phyloP scores from a whole-genome alignment of 179 eudicot species.

The Vitellaria paradoxa region DNA sequence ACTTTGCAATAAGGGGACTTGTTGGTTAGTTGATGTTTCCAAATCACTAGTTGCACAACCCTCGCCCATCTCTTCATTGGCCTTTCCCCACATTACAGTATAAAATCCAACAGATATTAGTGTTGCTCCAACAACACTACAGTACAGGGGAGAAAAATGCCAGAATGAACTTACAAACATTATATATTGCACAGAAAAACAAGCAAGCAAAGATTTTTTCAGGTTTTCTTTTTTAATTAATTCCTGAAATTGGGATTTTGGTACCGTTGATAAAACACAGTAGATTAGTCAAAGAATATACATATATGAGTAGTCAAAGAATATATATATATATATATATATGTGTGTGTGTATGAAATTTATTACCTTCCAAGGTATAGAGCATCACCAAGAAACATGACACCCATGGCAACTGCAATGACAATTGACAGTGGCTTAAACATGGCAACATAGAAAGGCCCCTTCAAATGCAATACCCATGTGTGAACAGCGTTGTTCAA shows the following conservation, averaged over 20 bases:
- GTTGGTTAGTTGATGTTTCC: constrained; percentile 20
- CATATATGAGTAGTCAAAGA: too few relatives aligned
- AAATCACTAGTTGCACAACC: constrained; percentile 1
- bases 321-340: too few relatives aligned
- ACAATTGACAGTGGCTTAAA: constrained; percentile 76
- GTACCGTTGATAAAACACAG: too few relatives aligned
- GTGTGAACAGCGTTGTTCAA: constrained; percentile 34
- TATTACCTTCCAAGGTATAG: constrained; percentile 6
- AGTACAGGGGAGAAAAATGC: too few relatives aligned
- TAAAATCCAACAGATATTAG: constrained; percentile 50
- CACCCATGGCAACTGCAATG: constrained; percentile 21
- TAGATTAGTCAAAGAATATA: too few relatives aligned
- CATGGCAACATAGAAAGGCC: constrained; percentile 70
- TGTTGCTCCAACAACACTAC: constrained; percentile 48
- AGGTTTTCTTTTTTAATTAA: too few relatives aligned
- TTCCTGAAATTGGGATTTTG: too few relatives aligned
- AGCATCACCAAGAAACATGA: constrained; percentile 5
- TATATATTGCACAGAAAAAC: too few relatives aligned
- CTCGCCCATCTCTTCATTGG: constrained; percentile 30
- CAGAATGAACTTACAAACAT: too few relatives aligned
- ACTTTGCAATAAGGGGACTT: constrained; percentile 29
- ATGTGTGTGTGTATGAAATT: too few relatives aligned
- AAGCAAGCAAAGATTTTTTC: too few relatives aligned
- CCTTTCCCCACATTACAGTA: constrained; percentile 50
- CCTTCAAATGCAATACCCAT: constrained; percentile 45